A percentile compares a stretch with the other conserved stretches of the same genome.
phyloP scores from a whole-genome alignment of 2,329 filamentous ascomycete species.

The Emergomyces africanus region DNA sequence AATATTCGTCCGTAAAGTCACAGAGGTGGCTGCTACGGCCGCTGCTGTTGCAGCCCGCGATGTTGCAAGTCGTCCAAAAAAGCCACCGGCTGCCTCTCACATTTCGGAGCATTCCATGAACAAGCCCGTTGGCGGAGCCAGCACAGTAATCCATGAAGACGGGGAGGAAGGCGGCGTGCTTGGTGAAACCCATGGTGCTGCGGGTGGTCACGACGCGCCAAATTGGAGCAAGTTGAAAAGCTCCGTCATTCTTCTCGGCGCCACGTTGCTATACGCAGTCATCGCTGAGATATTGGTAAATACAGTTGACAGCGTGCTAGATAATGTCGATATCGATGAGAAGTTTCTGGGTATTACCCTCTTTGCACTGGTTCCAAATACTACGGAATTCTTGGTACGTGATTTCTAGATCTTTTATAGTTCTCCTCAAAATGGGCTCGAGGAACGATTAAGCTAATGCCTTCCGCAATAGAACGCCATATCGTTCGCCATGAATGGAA shows the following conservation, averaged over 20 bases:
- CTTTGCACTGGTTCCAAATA: constrained; percentile 94
- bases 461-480: constrained; percentile 63
- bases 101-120: constrained; percentile 19
- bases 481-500: constrained; percentile 98
- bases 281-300: constrained; percentile 96
- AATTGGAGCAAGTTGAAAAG: constrained; percentile 95
- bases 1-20: constrained; percentile 69
- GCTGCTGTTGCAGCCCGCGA: constrained; percentile 78
- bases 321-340: constrained; percentile 83
- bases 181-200: constrained; percentile 29
- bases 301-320: constrained; percentile 90
- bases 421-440: constrained; percentile 1
- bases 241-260: constrained; percentile 72
- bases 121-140: constrained; percentile 24
- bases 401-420: neutral
- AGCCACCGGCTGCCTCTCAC: constrained; percentile 31
- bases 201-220: constrained; percentile 86
- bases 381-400: constrained; percentile 86
- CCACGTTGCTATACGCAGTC: constrained; percentile 86
- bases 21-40: constrained; percentile 86
- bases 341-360: constrained; percentile 96
- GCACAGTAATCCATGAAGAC: constrained; percentile 38
- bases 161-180: constrained; percentile 18
- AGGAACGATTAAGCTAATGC: neutral
- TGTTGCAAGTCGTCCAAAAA: constrained; percentile 42